These are phyloP conservation scores for Hsuehochloa calcarea DNA, from an alignment of 176 grass and related monocot species.

Conservation along the genomic window DNA sequence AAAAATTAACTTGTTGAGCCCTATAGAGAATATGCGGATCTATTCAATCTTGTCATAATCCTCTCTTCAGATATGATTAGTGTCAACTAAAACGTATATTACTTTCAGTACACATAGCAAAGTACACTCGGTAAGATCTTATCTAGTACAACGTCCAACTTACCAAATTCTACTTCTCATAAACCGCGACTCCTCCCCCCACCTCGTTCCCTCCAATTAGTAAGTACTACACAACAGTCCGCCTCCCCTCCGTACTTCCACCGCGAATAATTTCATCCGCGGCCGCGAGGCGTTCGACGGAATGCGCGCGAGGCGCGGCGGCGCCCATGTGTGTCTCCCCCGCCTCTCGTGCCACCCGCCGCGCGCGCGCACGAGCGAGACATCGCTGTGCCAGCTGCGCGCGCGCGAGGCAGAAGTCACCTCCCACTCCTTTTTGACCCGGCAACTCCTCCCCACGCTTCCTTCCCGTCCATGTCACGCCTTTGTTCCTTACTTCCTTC, in stretches of 20 bases:
- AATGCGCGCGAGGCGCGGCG: too few species aligned
- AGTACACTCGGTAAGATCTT: too few species aligned
- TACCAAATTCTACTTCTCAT: too few species aligned
- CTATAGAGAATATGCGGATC: neutral
- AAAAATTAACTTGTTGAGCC: too few species aligned
- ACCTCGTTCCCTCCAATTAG: neutral
- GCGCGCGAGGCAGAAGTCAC: slow-evolving; percentile 12
- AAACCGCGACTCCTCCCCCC: too few species aligned
- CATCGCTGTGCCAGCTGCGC: slow-evolving; percentile 31
- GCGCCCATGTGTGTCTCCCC: slow-evolving; percentile 36
- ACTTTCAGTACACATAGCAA: neutral
- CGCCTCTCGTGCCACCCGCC: slow-evolving; percentile 2
- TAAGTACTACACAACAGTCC: neutral
- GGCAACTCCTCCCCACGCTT: slow-evolving; percentile 9
- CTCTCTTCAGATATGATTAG: too few species aligned
- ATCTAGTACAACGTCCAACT: too few species aligned
- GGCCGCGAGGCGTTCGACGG: neutral
- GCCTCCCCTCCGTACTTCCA: neutral
- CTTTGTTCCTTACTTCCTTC: slow-evolving; percentile 2
- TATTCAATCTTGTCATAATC: too few species aligned
- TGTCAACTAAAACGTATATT: neutral
- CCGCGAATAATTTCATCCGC: neutral
- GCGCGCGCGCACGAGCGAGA: neutral
- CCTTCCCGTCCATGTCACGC: slow-evolving; percentile 48
- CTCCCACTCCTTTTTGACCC: slow-evolving; percentile 24